Evolutionary conservation across 73 alveolate genomes (phyloP), one percentile per base, ranked within the genome.

Genomic region (Paramecium tetraurelia): DNA sequence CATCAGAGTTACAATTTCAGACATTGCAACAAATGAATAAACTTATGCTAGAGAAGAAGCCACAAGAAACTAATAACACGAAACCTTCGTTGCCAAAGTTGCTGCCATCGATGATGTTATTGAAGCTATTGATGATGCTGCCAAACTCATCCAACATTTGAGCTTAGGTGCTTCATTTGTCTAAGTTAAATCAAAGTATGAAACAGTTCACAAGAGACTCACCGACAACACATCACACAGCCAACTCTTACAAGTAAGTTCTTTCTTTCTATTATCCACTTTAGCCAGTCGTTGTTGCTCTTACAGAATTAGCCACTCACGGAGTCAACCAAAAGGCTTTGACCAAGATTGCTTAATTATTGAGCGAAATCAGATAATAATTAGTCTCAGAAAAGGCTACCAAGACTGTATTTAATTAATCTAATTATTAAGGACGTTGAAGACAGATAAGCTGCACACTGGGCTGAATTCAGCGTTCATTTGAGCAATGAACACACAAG

Each of bases 111-210:
- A 77, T 40, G 94, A 88, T 11, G 94, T 83, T 44, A 70, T 88
- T 33, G 86, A 88, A 5, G 89, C 94, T 70, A 46, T 88, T 40
- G 94, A 88, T 88, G 94, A 88, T 22, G 94, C 94, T 43, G 33
- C 94, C 53, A 88, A 59, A 40, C 72, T 88, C 44, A 88, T 88
- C 75, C 72, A 88, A 41, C 94, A 88, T 20, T 48, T 88, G 48
- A 48, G 72, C 40, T 85, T 70, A 57, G 94, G 94, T 9, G 94
- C 86, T 21, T 88, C 94, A 40, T 88, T 88, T 41, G 94, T 85
- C 27, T 44, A 88, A 88, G 72, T 88, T 12, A 88, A 70, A 70
- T 22, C 94, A 31, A 88, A 83, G 53, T 88, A 70, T 59, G 94
- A 88, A 7, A 48, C 85, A 22, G 84, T 88, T 41, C 90, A 70